Evolutionary conservation across 106 monocot genomes (phyloP), one percentile per base, ranked within the genome.

Genomic region (Dactylorhiza incarnata): DNA sequence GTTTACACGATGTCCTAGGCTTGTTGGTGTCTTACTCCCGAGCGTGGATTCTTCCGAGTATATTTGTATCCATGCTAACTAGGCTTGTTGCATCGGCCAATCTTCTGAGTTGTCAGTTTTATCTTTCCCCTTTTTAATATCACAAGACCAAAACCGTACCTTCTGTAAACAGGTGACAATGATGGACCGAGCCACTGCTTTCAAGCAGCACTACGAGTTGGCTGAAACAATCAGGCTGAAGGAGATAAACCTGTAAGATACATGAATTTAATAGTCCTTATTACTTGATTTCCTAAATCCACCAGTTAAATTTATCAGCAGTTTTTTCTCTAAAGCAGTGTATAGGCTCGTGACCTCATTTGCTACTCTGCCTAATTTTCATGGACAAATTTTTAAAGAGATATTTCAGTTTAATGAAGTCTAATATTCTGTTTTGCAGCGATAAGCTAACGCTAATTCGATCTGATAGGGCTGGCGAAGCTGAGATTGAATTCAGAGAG

Each of bases 141-240:
- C 37, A 37, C 37, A 3, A 65, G 65, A 29, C 13, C 12, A 12
- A 25, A 65, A 29, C 65, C 3, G 1, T 58, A 29, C 65, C 9
- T 49, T 49, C 37, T 72, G 11, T 67, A 4, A 75, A 65, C 86
- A 99, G 99, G 99, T 83, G 10, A 94, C 99, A 75, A 90, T 99
- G 86, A 75, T 48, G 12, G 99, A 94, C 74, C 85, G 99, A 85
- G 99, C 99, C 58, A 99, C 82, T 88, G 99, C 99, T 75, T 99
- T 99, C 80, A 89, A 81, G 73, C 94, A 90, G 56, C 94, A 99
- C 13, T 91, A 86, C 44, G 99, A 99, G 76, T 81, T 99, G 78
- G 86, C 84, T 74, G 94, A 94, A 82, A 74, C 89, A 73, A 88
- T 86, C 48, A 94, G 92, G 78, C 74, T 94, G 74, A 99, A 99